phyloP scores from a whole-genome alignment of 139 green algal species.

The Nannochloris sp. region DNA sequence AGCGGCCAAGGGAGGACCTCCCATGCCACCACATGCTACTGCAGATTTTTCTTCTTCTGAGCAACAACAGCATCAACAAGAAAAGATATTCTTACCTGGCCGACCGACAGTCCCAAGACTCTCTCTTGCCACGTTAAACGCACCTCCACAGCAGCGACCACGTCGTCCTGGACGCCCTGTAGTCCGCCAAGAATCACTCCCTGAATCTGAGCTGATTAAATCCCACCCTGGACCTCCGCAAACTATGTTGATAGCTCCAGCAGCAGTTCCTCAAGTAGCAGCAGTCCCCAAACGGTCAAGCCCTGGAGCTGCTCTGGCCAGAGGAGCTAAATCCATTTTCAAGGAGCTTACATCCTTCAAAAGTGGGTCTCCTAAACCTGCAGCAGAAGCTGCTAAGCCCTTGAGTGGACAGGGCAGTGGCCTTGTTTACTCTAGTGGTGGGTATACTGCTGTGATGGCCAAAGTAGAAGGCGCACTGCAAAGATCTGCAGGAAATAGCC shows the following conservation, averaged over 20 bases:
- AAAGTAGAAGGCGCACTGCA: background rate
- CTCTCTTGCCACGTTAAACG: background rate
- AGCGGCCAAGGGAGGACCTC: background rate
- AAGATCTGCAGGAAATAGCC: too few relatives aligned
- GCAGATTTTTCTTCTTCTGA: background rate
- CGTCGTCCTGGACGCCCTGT: background rate
- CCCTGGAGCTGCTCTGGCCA: too few relatives aligned
- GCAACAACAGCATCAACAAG: too few relatives aligned
- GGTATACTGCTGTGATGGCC: background rate
- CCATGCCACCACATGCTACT: too few relatives aligned
- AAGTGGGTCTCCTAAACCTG: too few relatives aligned
- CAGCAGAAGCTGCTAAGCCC: too few relatives aligned
- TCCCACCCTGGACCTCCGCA: too few relatives aligned
- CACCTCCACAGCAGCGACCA: background rate
- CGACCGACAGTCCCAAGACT: slow-evolving; percentile 2
- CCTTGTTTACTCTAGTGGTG: background rate
- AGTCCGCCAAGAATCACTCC: background rate
- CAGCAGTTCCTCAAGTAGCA: too few relatives aligned
- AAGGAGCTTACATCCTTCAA: too few relatives aligned
- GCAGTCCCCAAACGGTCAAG: too few relatives aligned
- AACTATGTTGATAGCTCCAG: too few relatives aligned
- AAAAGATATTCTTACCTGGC: slow-evolving; percentile 2
- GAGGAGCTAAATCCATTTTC: too few relatives aligned
- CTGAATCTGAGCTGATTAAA: background rate
- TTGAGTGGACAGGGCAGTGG: background rate